phyloP scores from a whole-genome alignment of 2,329 filamentous ascomycete genomes.

The Claviceps pazoutovae region DNA sequence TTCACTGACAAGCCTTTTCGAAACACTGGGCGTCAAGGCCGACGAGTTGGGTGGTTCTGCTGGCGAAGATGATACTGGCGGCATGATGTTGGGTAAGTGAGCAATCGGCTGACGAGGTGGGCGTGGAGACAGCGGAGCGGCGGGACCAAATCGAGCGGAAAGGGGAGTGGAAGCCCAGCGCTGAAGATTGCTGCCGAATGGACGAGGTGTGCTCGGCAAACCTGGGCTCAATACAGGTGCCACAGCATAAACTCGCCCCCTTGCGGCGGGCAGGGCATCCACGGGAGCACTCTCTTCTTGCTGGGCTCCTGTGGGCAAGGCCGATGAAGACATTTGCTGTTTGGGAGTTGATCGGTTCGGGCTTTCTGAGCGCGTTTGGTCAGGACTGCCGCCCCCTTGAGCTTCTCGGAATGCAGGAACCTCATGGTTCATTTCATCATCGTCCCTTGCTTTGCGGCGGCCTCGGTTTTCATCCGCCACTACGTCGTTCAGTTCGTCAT shows the following conservation, averaged over 20 bases:
- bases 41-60: conserved; percentile 5
- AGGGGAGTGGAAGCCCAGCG: conserved; percentile 44
- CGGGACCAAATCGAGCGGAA: conserved; percentile 40
- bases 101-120: conserved; percentile 61
- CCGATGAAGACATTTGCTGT: background rate
- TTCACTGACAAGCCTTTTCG: conserved; percentile 1
- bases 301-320: background rate
- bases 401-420: conserved; percentile 51
- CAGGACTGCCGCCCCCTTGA: conserved; percentile 58
- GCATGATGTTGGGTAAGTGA: conserved; percentile 50
- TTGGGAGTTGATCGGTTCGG: background rate
- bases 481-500: conserved; percentile 37
- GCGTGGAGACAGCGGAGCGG: conserved; percentile 53
- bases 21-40: conserved; percentile 2
- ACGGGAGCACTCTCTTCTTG: conserved; percentile 24
- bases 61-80: conserved; percentile 39
- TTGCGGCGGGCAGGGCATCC: conserved; percentile 34
- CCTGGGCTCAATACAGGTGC: conserved; percentile 43
- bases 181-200: conserved; percentile 35
- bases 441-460: conserved; percentile 69
- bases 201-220: conserved; percentile 45
- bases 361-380: conserved; percentile 35
- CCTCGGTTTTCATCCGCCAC: conserved; percentile 49
- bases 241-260: conserved; percentile 19
- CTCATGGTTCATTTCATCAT: conserved; percentile 71